Evolutionary conservation across 176 grass and related monocot genomes (phyloP), one percentile per base, ranked within the genome.

Genomic region (Tuctoria greenei): DNA sequence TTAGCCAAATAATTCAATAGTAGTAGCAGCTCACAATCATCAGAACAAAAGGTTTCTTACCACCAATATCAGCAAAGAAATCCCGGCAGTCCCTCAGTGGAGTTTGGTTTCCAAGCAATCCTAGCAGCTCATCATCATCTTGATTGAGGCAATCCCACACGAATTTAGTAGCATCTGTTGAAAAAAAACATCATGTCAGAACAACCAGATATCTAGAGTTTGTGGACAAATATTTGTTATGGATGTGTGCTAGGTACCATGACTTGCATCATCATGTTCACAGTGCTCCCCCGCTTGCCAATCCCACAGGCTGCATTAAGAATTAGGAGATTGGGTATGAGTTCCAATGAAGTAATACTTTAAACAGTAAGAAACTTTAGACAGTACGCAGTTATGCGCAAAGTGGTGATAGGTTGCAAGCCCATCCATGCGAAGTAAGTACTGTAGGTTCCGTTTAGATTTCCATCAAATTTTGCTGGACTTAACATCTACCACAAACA

Each of bases 91-190:
- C 79, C 20, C 43, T 75, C 21, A 86, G 71, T 11, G 90, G 90
- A 73, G 90, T 92, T 83, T 83, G 90, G 28, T 86, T 80, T 26
- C 80, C 86, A 73, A 89, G 52, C 61, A 83, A 68, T 31, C 72
- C 75, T 67, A 77, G 25, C 4, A 88, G 55, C 31, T 84, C 70
- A 46, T 88, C 82, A 18, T 85, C 82, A 80, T 78, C 79, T 39
- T 57, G 72, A 71, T 79, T 92, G 82, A 83, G 79, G 79, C 75
- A 86, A 24, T 83, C 79, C 90, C 72, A 83, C 36, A 86, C 40
- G 14, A 85, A 74, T 20, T 74, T 55, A 15, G 79, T 64, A 79
- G 46, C 51, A 18, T 78, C 69, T 25, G 8, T 26, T 75, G 68
- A 77, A 18, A n/a, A 54, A 6, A 7, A 47, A 46, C 4, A 43